Base-by-base conservation (phyloP, 441 rosid species). In the Brassica balearica region DNA sequence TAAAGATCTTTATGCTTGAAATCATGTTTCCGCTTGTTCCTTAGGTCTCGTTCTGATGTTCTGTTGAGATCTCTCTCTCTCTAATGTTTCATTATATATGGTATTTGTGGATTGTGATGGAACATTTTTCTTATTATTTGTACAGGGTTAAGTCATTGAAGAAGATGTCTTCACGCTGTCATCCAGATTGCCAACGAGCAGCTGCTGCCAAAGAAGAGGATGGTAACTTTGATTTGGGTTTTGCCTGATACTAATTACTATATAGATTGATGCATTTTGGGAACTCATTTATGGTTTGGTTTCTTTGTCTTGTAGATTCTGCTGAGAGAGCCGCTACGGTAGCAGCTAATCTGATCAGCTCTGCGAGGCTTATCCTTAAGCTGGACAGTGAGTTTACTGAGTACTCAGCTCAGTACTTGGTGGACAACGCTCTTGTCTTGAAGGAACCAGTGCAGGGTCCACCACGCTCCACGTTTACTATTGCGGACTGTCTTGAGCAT, bases 331-430 rank as follows among this genome's bases (percentile, higher is more conserved):
- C 77, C 3, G 81, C 81, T 61, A 3, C 27, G 11, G 7, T 78
- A 34, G 82, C 77, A 0, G 65, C 68, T 19, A 17, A 2, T n/a
- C 55, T 78, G n/a, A 34, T 78, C 6, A 68, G 77, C 77, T 10
- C 74, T 32, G 73, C 77, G 10, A 65, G 81, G 2, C 43, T 66
- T 4, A 6, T 78, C 6, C 19, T 59, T 2, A 34, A 67, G 5
- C 64, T 61, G 1, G 77, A 78, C 74, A 1, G 10, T 48, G 64
- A 15, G 17, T 68, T 0, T 11, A 78, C 81, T 12, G 19, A 11
- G 34, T 78, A 67, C 77, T 73, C 82, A 4, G 65, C 82, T 60
- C 77, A 78, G 69, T 73, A 2, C 38, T 2, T 78, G 69, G 25
- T 77, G 51, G 72, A 71, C 9, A 23, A 65, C 10, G 76, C 27